phyloP scores from a whole-genome alignment of 495 filamentous ascomycete species.

The Aspergillus leporis region DNA sequence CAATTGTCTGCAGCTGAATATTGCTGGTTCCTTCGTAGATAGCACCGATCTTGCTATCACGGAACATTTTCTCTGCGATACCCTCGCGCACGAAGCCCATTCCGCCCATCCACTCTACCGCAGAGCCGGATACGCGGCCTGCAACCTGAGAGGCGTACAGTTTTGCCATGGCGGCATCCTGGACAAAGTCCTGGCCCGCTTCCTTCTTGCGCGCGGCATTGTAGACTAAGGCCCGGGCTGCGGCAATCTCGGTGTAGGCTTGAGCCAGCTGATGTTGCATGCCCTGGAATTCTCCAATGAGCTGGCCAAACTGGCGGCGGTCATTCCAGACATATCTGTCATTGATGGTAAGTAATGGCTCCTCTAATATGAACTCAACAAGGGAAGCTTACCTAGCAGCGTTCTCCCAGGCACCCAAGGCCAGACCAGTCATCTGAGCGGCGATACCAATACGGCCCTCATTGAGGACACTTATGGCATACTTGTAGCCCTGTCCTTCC shows the following conservation, averaged over 20 bases:
- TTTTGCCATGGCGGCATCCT: slow-evolving; percentile 98
- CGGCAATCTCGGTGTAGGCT: slow-evolving; percentile 88
- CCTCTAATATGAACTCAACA: background rate
- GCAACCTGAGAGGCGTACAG: slow-evolving; percentile 93
- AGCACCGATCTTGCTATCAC: slow-evolving; percentile 97
- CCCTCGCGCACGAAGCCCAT: slow-evolving; percentile 97
- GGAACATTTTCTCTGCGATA: slow-evolving; percentile 96
- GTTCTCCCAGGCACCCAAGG: slow-evolving; percentile 93
- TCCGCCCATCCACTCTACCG: slow-evolving; percentile 98
- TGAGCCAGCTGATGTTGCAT: slow-evolving; percentile 99
- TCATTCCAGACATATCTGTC: slow-evolving; percentile 89
- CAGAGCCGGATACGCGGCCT: slow-evolving; percentile 78
- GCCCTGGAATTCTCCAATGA: slow-evolving; percentile 94
- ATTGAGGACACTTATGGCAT: slow-evolving; percentile 93
- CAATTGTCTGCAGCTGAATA: slow-evolving; percentile 89
- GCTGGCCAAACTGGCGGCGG: slow-evolving; percentile 91
- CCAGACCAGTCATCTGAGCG: slow-evolving; percentile 97
- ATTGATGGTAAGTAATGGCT: slow-evolving; percentile 1
- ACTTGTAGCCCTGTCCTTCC: slow-evolving; percentile 94
- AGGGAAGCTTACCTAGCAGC: slow-evolving; percentile 68
- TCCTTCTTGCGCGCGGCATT: slow-evolving; percentile 99
- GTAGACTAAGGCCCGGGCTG: slow-evolving; percentile 89
- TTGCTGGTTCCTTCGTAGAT: slow-evolving; percentile 96
- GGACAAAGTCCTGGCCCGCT: slow-evolving; percentile 90
- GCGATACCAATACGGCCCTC: slow-evolving; percentile 98